Percentiles rank a stretch among this genome's conserved stretches.
These are phyloP conservation scores for Dichotomocladium elegans DNA, from an alignment of 371 early-diverging fungal genomes.

Conservation along the genomic window DNA sequence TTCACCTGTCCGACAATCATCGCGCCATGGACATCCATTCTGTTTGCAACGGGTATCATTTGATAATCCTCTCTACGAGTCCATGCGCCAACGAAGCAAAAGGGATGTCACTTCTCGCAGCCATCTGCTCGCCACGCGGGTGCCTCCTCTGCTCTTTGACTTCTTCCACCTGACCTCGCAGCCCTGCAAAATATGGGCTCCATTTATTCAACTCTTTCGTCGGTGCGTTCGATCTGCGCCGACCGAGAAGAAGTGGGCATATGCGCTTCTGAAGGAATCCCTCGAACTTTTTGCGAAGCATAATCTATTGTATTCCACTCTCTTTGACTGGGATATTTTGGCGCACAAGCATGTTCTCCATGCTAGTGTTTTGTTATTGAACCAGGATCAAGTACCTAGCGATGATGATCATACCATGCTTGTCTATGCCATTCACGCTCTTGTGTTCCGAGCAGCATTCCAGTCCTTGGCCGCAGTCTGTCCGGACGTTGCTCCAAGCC, in stretches of 20 bases:
- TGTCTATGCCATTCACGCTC: slow-evolving; percentile 22
- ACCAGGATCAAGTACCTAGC: too few relatives aligned
- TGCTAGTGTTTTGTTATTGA: too few relatives aligned
- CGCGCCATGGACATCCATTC: neutral
- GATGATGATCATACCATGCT: neutral
- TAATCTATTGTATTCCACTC: neutral
- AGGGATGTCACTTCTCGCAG: neutral
- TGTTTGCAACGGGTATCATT: slow-evolving; percentile 13
- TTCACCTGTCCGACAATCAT: neutral
- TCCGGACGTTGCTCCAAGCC: slow-evolving; percentile 3
- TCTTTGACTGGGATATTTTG: too few relatives aligned
- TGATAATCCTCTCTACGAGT: slow-evolving; percentile 13
- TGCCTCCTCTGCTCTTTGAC: slow-evolving; percentile 29
- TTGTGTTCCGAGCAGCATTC: slow-evolving; percentile 27
- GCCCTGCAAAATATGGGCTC: slow-evolving; percentile 20
- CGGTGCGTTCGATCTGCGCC: too few relatives aligned
- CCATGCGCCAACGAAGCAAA: slow-evolving; percentile 7
- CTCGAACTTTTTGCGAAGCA: neutral
- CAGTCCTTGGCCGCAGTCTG: slow-evolving; percentile 15
- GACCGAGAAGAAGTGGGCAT: too few relatives aligned
- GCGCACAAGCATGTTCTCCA: too few relatives aligned
- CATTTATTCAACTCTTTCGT: slow-evolving; percentile 9
- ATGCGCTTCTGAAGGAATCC: neutral
- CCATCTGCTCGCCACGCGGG: slow-evolving; percentile 8
- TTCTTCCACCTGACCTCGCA: slow-evolving; percentile 28